Evolutionary conservation across 1,284 basidiomycete species (phyloP).

Genomic region (Mycena citricolor): DNA sequence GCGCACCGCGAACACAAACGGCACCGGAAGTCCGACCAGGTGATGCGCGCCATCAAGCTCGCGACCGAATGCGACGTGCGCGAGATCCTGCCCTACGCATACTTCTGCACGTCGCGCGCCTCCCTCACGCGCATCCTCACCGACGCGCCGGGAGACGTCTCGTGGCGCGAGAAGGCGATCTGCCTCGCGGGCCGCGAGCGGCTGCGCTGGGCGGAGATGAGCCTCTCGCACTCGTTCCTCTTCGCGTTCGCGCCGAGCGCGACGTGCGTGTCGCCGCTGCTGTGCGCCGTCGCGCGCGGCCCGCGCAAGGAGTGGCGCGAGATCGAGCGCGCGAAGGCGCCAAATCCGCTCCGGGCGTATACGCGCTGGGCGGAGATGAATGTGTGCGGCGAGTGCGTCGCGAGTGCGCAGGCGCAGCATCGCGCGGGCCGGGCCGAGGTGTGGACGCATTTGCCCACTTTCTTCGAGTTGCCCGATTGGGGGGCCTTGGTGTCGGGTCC

Average conservation of each 20-base stretch:
- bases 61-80: slow-evolving; percentile 37
- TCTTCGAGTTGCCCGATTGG: slow-evolving; percentile 40
- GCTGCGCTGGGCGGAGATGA: slow-evolving; percentile 40
- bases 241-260: slow-evolving; percentile 35
- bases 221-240: slow-evolving; percentile 40
- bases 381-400: slow-evolving; percentile 38
- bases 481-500: too few relatives aligned
- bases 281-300: slow-evolving; percentile 34
- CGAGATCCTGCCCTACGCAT: slow-evolving; percentile 39
- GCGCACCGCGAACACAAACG: slow-evolving; percentile 6
- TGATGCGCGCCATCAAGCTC: slow-evolving; percentile 40
- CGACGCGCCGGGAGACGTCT: slow-evolving; percentile 33
- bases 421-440: slow-evolving; percentile 39
- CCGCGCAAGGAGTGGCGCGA: slow-evolving; percentile 42
- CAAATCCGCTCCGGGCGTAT: slow-evolving; percentile 38
- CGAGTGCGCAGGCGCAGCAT: slow-evolving; percentile 35
- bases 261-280: slow-evolving; percentile 28
- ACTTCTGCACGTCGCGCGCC: slow-evolving; percentile 42
- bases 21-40: slow-evolving; percentile 37
- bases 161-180: slow-evolving; percentile 40
- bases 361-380: slow-evolving; percentile 38
- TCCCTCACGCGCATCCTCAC: slow-evolving; percentile 37
- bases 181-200: slow-evolving; percentile 40
- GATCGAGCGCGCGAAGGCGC: slow-evolving; percentile 33
- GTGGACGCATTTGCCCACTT: slow-evolving; percentile 40